Evolutionary conservation across 2,329 filamentous ascomycete genomes (phyloP), one percentile per base, ranked within the genome.

Genomic region (Dactylellina cionopaga): DNA sequence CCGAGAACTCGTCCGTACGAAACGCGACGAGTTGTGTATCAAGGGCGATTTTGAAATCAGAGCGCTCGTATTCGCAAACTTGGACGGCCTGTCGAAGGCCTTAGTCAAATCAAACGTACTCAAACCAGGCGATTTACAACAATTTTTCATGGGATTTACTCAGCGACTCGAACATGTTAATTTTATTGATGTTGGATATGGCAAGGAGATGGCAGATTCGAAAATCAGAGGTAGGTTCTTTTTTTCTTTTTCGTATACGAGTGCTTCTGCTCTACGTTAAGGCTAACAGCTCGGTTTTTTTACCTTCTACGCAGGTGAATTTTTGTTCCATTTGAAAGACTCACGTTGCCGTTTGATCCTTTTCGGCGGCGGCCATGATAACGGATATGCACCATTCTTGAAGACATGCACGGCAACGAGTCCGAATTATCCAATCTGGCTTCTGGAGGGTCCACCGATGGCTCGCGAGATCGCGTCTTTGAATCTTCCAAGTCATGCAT

Each of bases 281-380:
- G 2, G 22, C 54, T 69, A 55, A 59, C 17, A 27, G 22, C 15
- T 24, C 6, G 31, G 33, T 7, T 15, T 60, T 46, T 54, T 59
- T 25, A n/a, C n/a, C n/a, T n/a, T n/a, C n/a, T n/a, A n/a, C n/a
- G 25, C 24, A 79, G 77, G 75, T 41, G 76, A 76, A 69, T 75
- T 77, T 59, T 75, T 62, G 56, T 77, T 75, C 69, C 75, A 89
- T 78, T 79, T 89, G 47, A 81, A 82, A 75, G 88, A 88, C 72
- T 79, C 83, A 74, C 88, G 87, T 77, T 89, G 87, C 81, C 86
- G 84, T 76, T 84, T 87, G 75, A 82, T 89, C 49, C 79, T 89
- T 31, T 80, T 89, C 33, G 88, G 87, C 46, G 83, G 88, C 54
- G 88, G 86, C 1, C 87, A 88, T 75, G 86, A 89, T 76, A 81